Base-by-base conservation (phyloP, 2,329 filamentous ascomycete genomes). In the Aspergillus puulaauensis region DNA sequence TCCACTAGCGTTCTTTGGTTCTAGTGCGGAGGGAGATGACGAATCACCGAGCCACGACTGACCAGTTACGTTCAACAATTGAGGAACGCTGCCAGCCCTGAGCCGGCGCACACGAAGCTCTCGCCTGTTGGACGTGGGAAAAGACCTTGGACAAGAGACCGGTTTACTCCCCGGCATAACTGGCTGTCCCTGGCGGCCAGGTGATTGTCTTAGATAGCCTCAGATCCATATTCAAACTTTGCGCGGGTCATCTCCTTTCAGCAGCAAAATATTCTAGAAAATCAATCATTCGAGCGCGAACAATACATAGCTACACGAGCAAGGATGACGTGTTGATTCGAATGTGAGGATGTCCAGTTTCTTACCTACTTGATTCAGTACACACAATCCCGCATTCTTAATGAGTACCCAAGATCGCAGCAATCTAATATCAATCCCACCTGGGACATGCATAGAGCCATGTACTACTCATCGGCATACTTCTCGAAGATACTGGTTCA, bases 21-120 rank as follows among this genome's bases (percentile, higher is more conserved):
- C 40, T 58, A 50, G 50, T 19, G 19, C n/a, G 17, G 45, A 27
- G 19, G n/a, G 45, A 52, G 69, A 68, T 71, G 70, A 72, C 68
- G 69, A 72, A 70, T 70, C 64, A 49, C 59, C 15, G 5, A 40
- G 8, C 7, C 23, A 51, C 14, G 46, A 47, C 39, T 61, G 48
- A 61, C 70, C 63, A 71, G 67, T 70, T 61, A 65, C 56, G 56
- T 54, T 66, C 52, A 48, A 70, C 67, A 61, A 65, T 49, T 39
- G 56, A 56, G 46, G 54, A 62, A 35, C 45, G 27, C 43, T 23
- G 19, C 14, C 9, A 44, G 41, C 4, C 3, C n/a, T 21, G 7
- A 19, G 41, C 24, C 7, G 7, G 7, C 24, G 7, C 24, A 27
- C 24, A 27, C 24, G 24, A 27, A 27, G 24, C 24, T 8, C 24